Evolutionary conservation across 1,139 yeast species (phyloP).

Genomic region (Diutina sp.): DNA sequence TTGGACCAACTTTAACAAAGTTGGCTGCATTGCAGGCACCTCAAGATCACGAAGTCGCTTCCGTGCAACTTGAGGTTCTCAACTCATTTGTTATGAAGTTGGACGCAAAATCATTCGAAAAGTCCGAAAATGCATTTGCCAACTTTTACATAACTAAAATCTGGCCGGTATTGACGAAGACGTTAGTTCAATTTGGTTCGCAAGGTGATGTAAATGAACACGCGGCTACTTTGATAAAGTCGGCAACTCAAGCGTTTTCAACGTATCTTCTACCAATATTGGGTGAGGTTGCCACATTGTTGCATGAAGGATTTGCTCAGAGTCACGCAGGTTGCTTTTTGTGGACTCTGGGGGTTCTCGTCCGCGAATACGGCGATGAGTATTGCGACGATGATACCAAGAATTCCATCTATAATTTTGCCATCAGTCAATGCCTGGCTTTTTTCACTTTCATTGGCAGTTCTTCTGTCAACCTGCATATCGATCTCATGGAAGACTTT

Average conservation of each 20-base stretch:
- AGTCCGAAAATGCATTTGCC: conserved; percentile 40
- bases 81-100: conserved; percentile 38
- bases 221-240: conserved; percentile 53
- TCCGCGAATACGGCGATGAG: conserved; percentile 68
- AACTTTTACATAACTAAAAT: conserved; percentile 38
- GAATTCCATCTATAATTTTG: conserved; percentile 34
- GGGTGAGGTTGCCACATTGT: conserved; percentile 47
- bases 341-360: conserved; percentile 81
- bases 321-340: conserved; percentile 73
- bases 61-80: conserved; percentile 61
- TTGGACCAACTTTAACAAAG: conserved; percentile 50
- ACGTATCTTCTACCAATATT: conserved; percentile 52
- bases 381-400: conserved; percentile 23
- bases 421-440: conserved; percentile 29
- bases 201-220: conserved; percentile 60
- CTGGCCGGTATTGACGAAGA: conserved; percentile 43
- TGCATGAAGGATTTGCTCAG: conserved; percentile 55
- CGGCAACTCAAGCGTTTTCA: conserved; percentile 54
- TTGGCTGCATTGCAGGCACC: conserved; percentile 15
- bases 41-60: conserved; percentile 23
- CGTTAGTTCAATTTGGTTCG: conserved; percentile 42
- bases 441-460: conserved; percentile 22
- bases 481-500: conserved; percentile 81
- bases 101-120: conserved; percentile 11
- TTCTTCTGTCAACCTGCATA: conserved; percentile 14